These are phyloP conservation scores for Linnemannia hyalina DNA, from an alignment of 192 early-diverging fungal genomes.

Conservation along the genomic window DNA sequence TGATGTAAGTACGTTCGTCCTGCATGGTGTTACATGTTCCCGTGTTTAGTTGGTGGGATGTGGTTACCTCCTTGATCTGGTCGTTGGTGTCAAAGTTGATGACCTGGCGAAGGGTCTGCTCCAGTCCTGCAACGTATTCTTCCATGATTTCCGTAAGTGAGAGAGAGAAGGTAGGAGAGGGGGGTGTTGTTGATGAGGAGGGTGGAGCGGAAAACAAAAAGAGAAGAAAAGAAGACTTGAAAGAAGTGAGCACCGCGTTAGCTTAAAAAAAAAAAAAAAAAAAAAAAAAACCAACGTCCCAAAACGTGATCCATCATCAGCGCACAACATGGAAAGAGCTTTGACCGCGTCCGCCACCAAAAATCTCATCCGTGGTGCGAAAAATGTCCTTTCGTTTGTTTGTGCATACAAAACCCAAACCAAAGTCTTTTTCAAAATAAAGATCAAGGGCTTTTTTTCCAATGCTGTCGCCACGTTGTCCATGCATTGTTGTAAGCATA, in stretches of 20 bases:
- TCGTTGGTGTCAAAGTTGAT: slow-evolving; percentile 21
- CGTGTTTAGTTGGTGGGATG: not conserved
- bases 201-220: not conserved
- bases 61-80: slow-evolving; percentile 25
- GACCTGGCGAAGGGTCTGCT: slow-evolving; percentile 22
- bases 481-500: no score
- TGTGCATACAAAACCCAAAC: no score
- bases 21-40: not conserved
- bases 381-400: no score
- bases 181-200: not conserved
- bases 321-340: not conserved
- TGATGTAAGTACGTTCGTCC: no score
- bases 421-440: no score
- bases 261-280: not conserved
- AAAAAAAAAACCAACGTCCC: not conserved
- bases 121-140: slow-evolving; percentile 12
- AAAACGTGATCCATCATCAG: not conserved
- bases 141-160: slow-evolving; percentile 13
- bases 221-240: slow-evolving; percentile 1
- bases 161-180: not conserved
- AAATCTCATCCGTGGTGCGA: not conserved
- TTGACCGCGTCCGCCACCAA: slow-evolving; percentile 5
- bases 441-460: no score
- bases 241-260: not conserved
- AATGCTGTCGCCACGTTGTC: no score